A percentile compares a stretch with the other conserved stretches of the same genome.
Evolutionary conservation across 2,329 filamentous ascomycete species (phyloP).

Genomic region (Sporothrix mexicana): DNA sequence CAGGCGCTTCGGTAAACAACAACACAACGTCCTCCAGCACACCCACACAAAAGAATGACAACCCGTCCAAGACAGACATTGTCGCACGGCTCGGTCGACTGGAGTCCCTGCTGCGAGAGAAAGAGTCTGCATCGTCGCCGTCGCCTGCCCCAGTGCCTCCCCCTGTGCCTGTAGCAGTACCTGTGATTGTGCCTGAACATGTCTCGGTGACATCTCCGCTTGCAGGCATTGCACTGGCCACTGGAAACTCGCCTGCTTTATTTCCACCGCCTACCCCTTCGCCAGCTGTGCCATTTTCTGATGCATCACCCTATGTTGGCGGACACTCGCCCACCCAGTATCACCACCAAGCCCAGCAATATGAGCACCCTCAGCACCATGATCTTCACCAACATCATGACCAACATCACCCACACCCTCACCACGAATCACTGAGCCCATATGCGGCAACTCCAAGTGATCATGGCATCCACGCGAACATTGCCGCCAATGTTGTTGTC

Average conservation of each 20-base stretch:
- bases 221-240: background rate
- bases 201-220: background rate
- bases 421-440: background rate
- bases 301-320: background rate
- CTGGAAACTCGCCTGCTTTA: background rate
- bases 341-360: background rate
- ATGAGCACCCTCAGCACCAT: background rate
- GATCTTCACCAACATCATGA: background rate
- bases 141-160: background rate
- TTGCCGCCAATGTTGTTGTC: background rate
- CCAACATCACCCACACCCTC: background rate
- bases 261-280: background rate
- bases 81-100: conserved; percentile 17
- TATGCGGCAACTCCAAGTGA: background rate
- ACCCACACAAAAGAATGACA: background rate
- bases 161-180: background rate
- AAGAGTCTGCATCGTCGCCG: background rate
- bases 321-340: background rate
- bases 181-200: background rate
- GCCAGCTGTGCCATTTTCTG: conserved; percentile 2
- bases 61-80: background rate
- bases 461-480: background rate
- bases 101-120: conserved; percentile 10
- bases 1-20: background rate
- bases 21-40: background rate